Base-by-base conservation (phyloP, 257 asterid genomes). In the Gentiana macrophylla region DNA sequence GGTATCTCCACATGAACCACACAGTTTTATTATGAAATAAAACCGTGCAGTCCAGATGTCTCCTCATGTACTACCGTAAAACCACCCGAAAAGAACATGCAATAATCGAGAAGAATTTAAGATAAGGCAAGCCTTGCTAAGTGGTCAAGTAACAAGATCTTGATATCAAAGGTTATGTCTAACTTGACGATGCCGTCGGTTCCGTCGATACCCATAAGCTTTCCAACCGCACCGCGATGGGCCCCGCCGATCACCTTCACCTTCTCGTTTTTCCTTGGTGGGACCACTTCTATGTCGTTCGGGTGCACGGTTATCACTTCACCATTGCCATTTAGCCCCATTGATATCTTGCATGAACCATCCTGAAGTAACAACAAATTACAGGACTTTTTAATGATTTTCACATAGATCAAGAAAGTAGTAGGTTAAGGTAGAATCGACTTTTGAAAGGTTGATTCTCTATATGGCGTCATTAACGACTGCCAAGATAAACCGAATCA, bases 191-290 rank as follows among this genome's bases (percentile, higher is more conserved):
- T 91, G 53, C 98, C 96, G 60, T 87, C 95, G 0, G 85, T 77
- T 37, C 95, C 96, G 60, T 91, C 96, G 7, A 91, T 80, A 54
- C 96, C 98, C 4, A 91, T 83, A 36, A 87, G 95, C 70, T 81
- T 91, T 52, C 98, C 95, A 0, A 84, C 81, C 32, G 92, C 70
- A 37, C 95, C 98, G 9, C 94, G 96, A 55, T 77, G 84, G 2
- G 79, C 74, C 8, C 96, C 96, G 3, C 98, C 94, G 92, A 91
- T 79, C 60, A 87, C 83, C 71, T 81, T 89, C n/a, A 89, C 77
- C 76, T 70, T 81, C 24, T 89, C 97, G 0, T 77, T 73, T 77
- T 89, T 89, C 59, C 86, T 81, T 4, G 97, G 97, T 32, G 72
- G 66, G 12, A 86, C 81, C 8, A 84, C 68, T 62, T 81, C 93